Conservation (phyloP, 768 basidiomycete genomes). For the Lepiota brunneoincarnata region DNA sequence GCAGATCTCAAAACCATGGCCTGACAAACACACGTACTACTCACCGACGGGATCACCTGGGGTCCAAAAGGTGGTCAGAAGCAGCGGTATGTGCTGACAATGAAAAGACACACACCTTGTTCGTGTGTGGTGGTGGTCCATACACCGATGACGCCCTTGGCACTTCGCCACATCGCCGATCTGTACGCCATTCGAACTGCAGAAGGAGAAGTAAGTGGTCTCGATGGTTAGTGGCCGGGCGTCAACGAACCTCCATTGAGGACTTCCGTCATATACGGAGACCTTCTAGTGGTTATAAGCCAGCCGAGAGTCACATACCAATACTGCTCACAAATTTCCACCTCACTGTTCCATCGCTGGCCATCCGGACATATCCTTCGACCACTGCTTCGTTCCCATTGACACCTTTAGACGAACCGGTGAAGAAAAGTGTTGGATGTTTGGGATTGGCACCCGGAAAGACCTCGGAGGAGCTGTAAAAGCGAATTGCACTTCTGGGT, state of each 20-base stretch:
- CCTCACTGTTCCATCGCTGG: constrained; percentile 39
- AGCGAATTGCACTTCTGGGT: constrained; percentile 26
- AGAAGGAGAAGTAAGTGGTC: background rate
- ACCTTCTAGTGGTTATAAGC: constrained; percentile 32
- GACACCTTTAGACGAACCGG: constrained; percentile 42
- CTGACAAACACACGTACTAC: background rate
- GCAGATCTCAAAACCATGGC: background rate
- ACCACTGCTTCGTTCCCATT: constrained; percentile 41
- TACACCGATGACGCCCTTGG: constrained; percentile 61
- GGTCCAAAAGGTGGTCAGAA: background rate
- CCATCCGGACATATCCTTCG: constrained; percentile 51
- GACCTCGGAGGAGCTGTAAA: constrained; percentile 19
- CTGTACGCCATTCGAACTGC: constrained; percentile 66
- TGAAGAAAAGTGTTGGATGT: constrained; percentile 46
- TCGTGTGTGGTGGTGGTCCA: constrained; percentile 68
- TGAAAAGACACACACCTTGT: constrained; percentile 33
- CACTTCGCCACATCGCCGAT: constrained; percentile 64
- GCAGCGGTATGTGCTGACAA: background rate
- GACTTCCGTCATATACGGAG: constrained; percentile 48
- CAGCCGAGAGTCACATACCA: background rate
- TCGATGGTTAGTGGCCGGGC: background rate
- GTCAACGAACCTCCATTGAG: constrained; percentile 56
- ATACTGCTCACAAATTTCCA: constrained; percentile 56
- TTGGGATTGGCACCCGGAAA: constrained; percentile 15
- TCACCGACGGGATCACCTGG: constrained; percentile 65